phyloP scores from a whole-genome alignment of 2,329 filamentous ascomycete species.

The Sarocladium brachiariae region DNA sequence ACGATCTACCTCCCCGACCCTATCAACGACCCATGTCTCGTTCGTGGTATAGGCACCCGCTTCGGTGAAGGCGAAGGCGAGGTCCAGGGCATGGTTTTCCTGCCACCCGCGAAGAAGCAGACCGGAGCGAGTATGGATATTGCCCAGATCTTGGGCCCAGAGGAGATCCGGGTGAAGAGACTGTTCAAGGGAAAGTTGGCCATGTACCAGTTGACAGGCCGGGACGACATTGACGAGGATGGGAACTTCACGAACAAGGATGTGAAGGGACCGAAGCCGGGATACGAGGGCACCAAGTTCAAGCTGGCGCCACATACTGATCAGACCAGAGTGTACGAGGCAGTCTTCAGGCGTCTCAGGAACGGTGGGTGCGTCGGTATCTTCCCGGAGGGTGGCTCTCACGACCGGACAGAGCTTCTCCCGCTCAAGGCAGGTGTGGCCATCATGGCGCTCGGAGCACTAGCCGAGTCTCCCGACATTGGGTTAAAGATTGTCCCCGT shows the following conservation, averaged over 20 bases:
- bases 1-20: conserved; percentile 86
- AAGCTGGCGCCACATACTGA: conserved; percentile 90
- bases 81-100: conserved; percentile 74
- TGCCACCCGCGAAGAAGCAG: conserved; percentile 74
- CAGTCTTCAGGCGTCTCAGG: conserved; percentile 78
- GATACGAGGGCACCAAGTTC: conserved; percentile 72
- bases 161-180: conserved; percentile 81
- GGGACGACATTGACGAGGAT: conserved; percentile 62
- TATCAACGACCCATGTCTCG: conserved; percentile 71
- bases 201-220: conserved; percentile 73
- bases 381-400: conserved; percentile 93
- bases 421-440: conserved; percentile 94
- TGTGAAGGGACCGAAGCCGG: conserved; percentile 46
- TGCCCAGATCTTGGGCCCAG: conserved; percentile 67
- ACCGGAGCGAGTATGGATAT: conserved; percentile 79
- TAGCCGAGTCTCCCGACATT: conserved; percentile 79
- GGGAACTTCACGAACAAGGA: conserved; percentile 54
- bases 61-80: conserved; percentile 69
- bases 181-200: conserved; percentile 73
- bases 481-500: conserved; percentile 92
- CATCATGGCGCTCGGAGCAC: conserved; percentile 90
- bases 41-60: conserved; percentile 73
- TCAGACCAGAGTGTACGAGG: conserved; percentile 87
- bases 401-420: conserved; percentile 85
- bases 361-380: conserved; percentile 88